phyloP scores from a whole-genome alignment of 495 filamentous ascomycete genomes.

The Entonaema liquescens region DNA sequence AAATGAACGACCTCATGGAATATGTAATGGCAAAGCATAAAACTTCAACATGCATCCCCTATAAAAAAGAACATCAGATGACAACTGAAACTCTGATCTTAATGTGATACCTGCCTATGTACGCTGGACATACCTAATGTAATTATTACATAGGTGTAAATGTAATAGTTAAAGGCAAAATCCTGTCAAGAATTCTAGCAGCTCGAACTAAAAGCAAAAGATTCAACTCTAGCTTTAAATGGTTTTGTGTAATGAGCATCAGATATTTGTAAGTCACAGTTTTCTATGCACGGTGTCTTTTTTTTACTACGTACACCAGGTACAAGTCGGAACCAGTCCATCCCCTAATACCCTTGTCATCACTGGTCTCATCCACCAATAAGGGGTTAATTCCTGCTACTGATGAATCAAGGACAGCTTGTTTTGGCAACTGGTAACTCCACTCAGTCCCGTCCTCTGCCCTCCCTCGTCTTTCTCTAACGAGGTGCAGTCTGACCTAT shows the following conservation, averaged over 20 bases:
- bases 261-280: slow-evolving; percentile 18
- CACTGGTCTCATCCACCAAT: slow-evolving; percentile 23
- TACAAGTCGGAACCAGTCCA: slow-evolving; percentile 5
- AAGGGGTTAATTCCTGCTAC: slow-evolving; percentile 15
- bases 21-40: not conserved
- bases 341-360: slow-evolving; percentile 20
- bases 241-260: not conserved
- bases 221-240: not conserved
- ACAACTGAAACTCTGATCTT: slow-evolving; percentile 29
- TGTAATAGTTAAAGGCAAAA: slow-evolving; percentile 4
- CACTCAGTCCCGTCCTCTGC: slow-evolving; percentile 9
- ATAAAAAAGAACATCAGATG: slow-evolving; percentile 19
- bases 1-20: not conserved
- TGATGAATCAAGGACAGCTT: slow-evolving; percentile 36
- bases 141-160: not conserved
- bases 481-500: not conserved
- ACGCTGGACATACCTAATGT: no score
- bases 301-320: slow-evolving; percentile 4
- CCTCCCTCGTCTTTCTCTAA: slow-evolving; percentile 16
- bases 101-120: slow-evolving; percentile 2
- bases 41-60: not conserved
- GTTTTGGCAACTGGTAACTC: slow-evolving; percentile 32
- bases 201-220: not conserved
- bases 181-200: slow-evolving; percentile 31
- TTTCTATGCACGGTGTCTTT: not conserved